A percentile compares a stretch with the other conserved stretches of the same genome.
Conservation (phyloP, 164 flowering plant species). For the Tetrastigma voinierianum region DNA sequence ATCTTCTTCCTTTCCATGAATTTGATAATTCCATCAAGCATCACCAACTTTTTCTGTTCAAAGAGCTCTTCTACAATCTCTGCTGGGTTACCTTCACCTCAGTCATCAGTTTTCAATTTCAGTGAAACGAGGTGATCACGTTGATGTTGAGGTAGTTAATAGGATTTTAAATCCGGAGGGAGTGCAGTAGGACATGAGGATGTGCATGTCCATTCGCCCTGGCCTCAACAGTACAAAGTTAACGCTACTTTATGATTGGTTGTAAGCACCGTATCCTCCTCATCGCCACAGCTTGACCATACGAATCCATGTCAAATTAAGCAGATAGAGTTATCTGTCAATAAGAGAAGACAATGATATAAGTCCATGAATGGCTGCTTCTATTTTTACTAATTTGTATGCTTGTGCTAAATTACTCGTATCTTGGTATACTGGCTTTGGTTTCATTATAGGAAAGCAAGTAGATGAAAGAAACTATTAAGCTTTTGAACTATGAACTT, state of each 20-base stretch:
- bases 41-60: constrained; percentile 9
- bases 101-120: constrained; percentile 8
- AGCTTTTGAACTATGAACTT: too few relatives aligned
- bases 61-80: constrained; percentile 29
- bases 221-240: constrained; percentile 27
- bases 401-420: too few relatives aligned
- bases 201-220: constrained; percentile 29
- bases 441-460: too few relatives aligned
- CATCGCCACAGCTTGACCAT: constrained; percentile 36
- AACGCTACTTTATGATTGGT: constrained; percentile 23
- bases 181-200: constrained; percentile 25
- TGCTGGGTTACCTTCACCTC: constrained; percentile 21
- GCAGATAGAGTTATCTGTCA: constrained; percentile 18
- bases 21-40: constrained; percentile 8
- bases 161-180: constrained; percentile 18
- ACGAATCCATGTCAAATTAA: constrained; percentile 27
- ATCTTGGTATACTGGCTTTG: too few relatives aligned
- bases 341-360: not conserved
- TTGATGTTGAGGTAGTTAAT: constrained; percentile 17
- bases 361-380: too few relatives aligned
- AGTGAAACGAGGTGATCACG: not conserved
- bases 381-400: too few relatives aligned
- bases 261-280: constrained; percentile 23
- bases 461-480: too few relatives aligned
- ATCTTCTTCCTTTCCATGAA: not conserved